Conservation (phyloP, 2,329 filamentous ascomycete species). For the Neonectria neomacrospora region DNA sequence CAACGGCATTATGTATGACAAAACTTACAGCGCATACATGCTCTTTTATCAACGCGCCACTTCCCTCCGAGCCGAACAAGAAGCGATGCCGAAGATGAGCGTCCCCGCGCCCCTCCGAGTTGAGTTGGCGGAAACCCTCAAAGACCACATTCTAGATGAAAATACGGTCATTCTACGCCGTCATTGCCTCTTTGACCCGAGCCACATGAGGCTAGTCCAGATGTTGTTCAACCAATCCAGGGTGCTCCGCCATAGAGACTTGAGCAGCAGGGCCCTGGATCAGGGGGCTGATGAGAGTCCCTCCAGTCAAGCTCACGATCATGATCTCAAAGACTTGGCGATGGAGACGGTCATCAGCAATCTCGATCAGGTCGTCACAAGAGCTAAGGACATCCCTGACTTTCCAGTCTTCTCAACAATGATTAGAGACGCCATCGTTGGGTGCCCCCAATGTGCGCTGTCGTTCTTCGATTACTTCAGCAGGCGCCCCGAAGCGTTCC, state of each 20-base stretch:
- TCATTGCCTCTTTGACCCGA: slow-evolving; percentile 82
- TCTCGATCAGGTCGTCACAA: slow-evolving; percentile 79
- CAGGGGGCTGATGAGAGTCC: slow-evolving; percentile 25
- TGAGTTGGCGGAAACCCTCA: slow-evolving; percentile 56
- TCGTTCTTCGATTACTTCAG: slow-evolving; percentile 71
- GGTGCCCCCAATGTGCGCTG: slow-evolving; percentile 64
- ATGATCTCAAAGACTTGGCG: slow-evolving; percentile 58
- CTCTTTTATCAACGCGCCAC: slow-evolving; percentile 91
- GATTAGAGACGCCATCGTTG: slow-evolving; percentile 58
- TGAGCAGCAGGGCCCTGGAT: slow-evolving; percentile 1
- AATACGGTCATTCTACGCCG: slow-evolving; percentile 80
- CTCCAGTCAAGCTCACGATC: slow-evolving; percentile 21
- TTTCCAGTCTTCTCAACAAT: slow-evolving; percentile 66
- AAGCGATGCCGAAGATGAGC: slow-evolving; percentile 51
- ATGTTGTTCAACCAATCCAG: slow-evolving; percentile 69
- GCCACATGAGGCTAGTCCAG: slow-evolving; percentile 74
- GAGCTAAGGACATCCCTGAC: slow-evolving; percentile 74
- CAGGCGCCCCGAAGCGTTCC: slow-evolving; percentile 65
- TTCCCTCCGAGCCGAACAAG: slow-evolving; percentile 66
- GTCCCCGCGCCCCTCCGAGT: slow-evolving; percentile 54
- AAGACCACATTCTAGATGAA: slow-evolving; percentile 73
- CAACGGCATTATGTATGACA: slow-evolving; percentile 65
- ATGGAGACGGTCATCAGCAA: slow-evolving; percentile 71
- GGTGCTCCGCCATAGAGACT: slow-evolving; percentile 51
- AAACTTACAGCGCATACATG: slow-evolving; percentile 94